Conservation (phyloP, 2,329 filamentous ascomycete species). For the Fusarium abutilonis region DNA sequence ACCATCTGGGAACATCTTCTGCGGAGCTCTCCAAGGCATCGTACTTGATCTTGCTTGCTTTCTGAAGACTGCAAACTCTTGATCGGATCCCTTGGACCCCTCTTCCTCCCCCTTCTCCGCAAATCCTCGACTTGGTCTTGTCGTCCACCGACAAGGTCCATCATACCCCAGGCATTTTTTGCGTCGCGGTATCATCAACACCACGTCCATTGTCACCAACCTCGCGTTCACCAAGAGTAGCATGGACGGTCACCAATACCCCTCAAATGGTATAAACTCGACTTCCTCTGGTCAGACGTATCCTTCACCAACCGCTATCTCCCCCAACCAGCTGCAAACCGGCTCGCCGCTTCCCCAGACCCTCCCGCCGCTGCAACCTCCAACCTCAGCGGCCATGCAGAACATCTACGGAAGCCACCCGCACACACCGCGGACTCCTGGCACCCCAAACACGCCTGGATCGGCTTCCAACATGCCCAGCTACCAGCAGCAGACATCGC, state of each 20-base stretch:
- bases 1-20: constrained; percentile 50
- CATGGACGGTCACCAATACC: constrained; percentile 66
- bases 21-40: constrained; percentile 45
- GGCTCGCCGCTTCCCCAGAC: constrained; percentile 62
- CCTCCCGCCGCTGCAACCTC: constrained; percentile 64
- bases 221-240: constrained; percentile 53
- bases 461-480: constrained; percentile 62
- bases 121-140: constrained; percentile 44
- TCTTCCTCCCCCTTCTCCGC: constrained; percentile 29
- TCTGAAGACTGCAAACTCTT: constrained; percentile 32
- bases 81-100: constrained; percentile 27
- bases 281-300: constrained; percentile 60
- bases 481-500: constrained; percentile 64
- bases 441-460: constrained; percentile 70
- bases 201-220: constrained; percentile 38
- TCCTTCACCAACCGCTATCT: constrained; percentile 62
- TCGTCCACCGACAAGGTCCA: constrained; percentile 38
- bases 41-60: constrained; percentile 42
- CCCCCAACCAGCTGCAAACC: constrained; percentile 62
- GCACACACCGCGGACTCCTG: constrained; percentile 70
- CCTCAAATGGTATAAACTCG: constrained; percentile 66
- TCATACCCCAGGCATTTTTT: constrained; percentile 34
- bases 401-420: constrained; percentile 66
- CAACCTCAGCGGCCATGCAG: constrained; percentile 54
- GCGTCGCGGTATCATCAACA: constrained; percentile 43